These are phyloP conservation scores for Rosa hybrid DNA, from an alignment of 331 rosid genomes.

Conservation along the genomic window DNA sequence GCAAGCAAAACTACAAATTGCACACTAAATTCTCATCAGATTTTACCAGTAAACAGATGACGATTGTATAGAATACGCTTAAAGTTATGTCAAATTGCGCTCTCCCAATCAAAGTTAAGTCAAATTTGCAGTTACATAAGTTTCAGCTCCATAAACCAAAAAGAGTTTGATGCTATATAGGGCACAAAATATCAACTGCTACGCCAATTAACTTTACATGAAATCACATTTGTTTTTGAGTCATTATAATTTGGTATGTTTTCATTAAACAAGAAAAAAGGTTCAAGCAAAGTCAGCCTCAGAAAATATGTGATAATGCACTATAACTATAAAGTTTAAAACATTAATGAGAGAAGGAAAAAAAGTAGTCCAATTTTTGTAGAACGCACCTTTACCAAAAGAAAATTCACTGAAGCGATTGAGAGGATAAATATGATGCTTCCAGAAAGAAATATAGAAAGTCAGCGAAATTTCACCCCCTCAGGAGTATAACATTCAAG, in stretches of 20 bases:
- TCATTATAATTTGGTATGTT: background rate
- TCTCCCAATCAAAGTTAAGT: background rate
- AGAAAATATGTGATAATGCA: background rate
- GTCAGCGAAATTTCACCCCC: constrained; percentile 20
- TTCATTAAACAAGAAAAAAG: background rate
- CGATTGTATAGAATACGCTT: background rate
- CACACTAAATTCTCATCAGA: background rate
- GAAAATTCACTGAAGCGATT: constrained; percentile 71
- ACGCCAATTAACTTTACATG: background rate
- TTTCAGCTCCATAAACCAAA: background rate
- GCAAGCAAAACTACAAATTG: background rate
- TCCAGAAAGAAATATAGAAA: constrained; percentile 31
- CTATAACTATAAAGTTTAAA: background rate
- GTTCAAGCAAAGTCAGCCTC: background rate
- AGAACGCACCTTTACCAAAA: constrained; percentile 77
- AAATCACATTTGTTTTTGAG: background rate
- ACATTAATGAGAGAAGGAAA: constrained; percentile 6
- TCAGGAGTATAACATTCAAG: background rate
- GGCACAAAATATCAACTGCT: constrained; percentile 8
- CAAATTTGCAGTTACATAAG: background rate
- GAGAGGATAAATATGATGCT: constrained; percentile 68
- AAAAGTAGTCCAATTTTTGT: background rate
- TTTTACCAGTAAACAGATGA: background rate
- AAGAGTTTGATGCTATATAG: background rate
- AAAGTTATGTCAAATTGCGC: background rate